Base-by-base conservation (phyloP, 1,284 basidiomycete species). In the Leccinum huronense region DNA sequence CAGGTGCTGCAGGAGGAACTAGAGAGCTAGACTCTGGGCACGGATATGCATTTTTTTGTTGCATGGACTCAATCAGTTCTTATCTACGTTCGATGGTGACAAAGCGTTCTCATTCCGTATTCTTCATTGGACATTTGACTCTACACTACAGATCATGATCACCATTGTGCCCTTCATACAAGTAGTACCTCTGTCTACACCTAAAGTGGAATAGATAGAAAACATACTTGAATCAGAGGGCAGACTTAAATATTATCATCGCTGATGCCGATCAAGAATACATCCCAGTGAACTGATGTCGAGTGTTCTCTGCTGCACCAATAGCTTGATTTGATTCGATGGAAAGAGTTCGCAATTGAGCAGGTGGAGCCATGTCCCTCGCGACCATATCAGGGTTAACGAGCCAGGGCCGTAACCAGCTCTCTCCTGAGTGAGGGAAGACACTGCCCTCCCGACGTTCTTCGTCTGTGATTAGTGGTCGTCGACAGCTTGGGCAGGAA, bases 1-100 rank as follows among this genome's bases (percentile, higher is more conserved):
- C 86, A 82, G 89, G 67, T 89, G 83, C 77, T 94, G 89, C 85
- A 83, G 91, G 71, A 84, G 82, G 73, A 91, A 89, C 73, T 93
- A 79, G 58, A 58, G 38, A 58, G 63, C 5, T 36, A 42, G 60
- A 55, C 53, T 42, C 11, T 58, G 60, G 9, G 57, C 59, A 59
- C 51, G 63, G 34, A 64, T 64, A 70, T 65, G 65, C 63, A 36
- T 58, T 59, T 64, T 66, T 63, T 60, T 65, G 72, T 68, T 62
- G 59, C 65, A 73, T 63, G 75, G 75, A 78, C 72, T 60, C 48
- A 60, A 65, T 67, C 55, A 67, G 65, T 65, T 75, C 56, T 70
- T 66, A 77, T 78, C 74, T 78, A 78, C 74, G 61, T 60, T 76
- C 69, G 62, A 76, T 73, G 65, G 67, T 69, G 72, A 72, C 63